Conservation (phyloP, 1,284 basidiomycete genomes). For the Cutaneotrichosporon curvatum region DNA sequence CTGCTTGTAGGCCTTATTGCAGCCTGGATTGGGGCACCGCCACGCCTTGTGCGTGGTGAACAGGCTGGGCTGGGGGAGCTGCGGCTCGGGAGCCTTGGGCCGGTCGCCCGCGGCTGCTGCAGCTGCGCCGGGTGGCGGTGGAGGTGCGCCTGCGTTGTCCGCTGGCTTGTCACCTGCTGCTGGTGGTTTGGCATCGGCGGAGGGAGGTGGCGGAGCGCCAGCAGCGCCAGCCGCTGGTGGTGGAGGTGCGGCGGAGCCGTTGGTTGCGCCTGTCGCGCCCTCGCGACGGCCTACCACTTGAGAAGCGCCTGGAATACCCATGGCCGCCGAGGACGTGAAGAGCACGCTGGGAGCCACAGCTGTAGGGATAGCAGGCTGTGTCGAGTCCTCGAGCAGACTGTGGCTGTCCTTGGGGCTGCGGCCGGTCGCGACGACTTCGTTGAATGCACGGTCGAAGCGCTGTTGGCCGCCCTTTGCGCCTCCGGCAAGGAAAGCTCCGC, state of each 20-base stretch:
- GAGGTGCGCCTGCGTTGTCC: neutral
- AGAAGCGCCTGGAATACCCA: constrained; percentile 37
- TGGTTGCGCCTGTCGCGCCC: constrained; percentile 4
- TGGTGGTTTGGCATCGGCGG: constrained; percentile 1
- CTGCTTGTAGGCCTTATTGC: constrained; percentile 98
- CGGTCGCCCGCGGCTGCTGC: constrained; percentile 2
- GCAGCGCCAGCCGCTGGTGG: neutral
- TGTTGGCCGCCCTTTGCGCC: constrained; percentile 21
- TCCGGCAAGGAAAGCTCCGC: constrained; percentile 28
- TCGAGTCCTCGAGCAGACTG: constrained; percentile 16
- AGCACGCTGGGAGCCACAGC: constrained; percentile 41
- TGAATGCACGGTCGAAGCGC: constrained; percentile 41
- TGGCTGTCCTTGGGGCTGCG: neutral
- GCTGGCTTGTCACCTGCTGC: neutral
- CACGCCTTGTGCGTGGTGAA: constrained; percentile 71
- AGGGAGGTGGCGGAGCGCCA: constrained; percentile 2
- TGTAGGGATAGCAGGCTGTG: constrained; percentile 22
- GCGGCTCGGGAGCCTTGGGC: constrained; percentile 21
- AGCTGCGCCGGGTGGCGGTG: constrained; percentile 4
- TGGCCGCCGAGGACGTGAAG: constrained; percentile 32
- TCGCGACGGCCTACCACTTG: constrained; percentile 20
- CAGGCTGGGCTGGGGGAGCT: constrained; percentile 38
- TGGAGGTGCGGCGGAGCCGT: neutral
- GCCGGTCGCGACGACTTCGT: constrained; percentile 43
- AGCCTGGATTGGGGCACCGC: constrained; percentile 92